phyloP scores from a whole-genome alignment of 495 filamentous ascomycete genomes.

The Pseudoneurospora amorphoporcata region DNA sequence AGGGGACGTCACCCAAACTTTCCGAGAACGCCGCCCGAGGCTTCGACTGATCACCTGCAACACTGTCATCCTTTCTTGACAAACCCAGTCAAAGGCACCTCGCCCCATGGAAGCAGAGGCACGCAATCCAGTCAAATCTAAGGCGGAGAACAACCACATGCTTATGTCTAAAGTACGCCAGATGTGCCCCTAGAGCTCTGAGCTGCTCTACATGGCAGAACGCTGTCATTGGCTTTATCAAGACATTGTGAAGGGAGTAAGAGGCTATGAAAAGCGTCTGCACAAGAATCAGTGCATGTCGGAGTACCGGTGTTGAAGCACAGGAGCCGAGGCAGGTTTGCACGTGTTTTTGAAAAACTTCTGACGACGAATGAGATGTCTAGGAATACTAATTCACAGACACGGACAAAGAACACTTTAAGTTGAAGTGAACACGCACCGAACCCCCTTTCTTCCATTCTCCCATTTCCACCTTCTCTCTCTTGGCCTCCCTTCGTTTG shows the following conservation, averaged over 20 bases:
- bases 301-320: not conserved
- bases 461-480: too few species aligned
- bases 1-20: not conserved
- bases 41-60: not conserved
- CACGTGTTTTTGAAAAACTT: not conserved
- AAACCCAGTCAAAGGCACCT: not conserved
- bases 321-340: not conserved
- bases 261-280: not conserved
- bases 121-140: accelerated
- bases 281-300: not conserved
- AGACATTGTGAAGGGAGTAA: not conserved
- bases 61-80: not conserved
- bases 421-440: not conserved
- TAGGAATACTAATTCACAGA: not conserved
- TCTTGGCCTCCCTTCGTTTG: too few species aligned
- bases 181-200: not conserved
- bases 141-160: not conserved
- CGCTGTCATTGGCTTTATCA: not conserved
- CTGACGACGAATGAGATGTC: not conserved
- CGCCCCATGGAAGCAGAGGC: not conserved
- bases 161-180: not conserved
- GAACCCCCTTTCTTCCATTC: too few species aligned
- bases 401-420: not conserved
- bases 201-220: not conserved
- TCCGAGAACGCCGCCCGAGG: not conserved